Percentiles rank a stretch among this genome's conserved stretches.
Conservation (phyloP, 768 basidiomycete genomes). For the Pulveroboletus sp. region DNA sequence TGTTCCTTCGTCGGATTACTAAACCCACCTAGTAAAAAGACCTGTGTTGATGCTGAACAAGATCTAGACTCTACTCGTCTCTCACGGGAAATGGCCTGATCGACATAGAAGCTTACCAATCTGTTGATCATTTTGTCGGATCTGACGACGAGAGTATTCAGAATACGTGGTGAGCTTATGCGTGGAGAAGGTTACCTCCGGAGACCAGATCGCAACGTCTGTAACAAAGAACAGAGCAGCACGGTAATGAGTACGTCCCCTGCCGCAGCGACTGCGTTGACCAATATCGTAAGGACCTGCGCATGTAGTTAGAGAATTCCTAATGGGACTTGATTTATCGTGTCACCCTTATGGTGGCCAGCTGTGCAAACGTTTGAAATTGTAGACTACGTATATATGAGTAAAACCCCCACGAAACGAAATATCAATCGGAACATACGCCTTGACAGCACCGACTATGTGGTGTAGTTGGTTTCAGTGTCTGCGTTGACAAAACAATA, state of each 20-base stretch:
- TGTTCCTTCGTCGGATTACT: too few relatives aligned
- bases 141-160: constrained; percentile 7
- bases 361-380: constrained; percentile 41
- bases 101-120: constrained; percentile 22
- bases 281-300: constrained; percentile 43
- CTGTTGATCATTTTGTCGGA: constrained; percentile 56
- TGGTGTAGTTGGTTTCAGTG: constrained; percentile 3
- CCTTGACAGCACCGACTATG: constrained; percentile 34
- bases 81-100: not conserved
- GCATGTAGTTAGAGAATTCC: not conserved
- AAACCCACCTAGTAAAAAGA: constrained; percentile 25
- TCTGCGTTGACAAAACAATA: not conserved
- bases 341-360: constrained; percentile 43
- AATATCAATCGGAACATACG: constrained; percentile 28
- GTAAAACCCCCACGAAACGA: not conserved
- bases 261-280: constrained; percentile 51
- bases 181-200: constrained; percentile 32
- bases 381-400: constrained; percentile 33
- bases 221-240: constrained; percentile 43
- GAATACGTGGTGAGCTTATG: not conserved
- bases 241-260: constrained; percentile 50
- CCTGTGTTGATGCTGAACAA: constrained; percentile 48
- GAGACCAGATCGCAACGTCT: constrained; percentile 50
- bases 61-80: constrained; percentile 29
- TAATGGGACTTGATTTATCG: not conserved